Percentiles rank a stretch among this genome's conserved stretches.
These are phyloP conservation scores for Combretum micranthum DNA, from an alignment of 345 rosid species.

Conservation along the genomic window DNA sequence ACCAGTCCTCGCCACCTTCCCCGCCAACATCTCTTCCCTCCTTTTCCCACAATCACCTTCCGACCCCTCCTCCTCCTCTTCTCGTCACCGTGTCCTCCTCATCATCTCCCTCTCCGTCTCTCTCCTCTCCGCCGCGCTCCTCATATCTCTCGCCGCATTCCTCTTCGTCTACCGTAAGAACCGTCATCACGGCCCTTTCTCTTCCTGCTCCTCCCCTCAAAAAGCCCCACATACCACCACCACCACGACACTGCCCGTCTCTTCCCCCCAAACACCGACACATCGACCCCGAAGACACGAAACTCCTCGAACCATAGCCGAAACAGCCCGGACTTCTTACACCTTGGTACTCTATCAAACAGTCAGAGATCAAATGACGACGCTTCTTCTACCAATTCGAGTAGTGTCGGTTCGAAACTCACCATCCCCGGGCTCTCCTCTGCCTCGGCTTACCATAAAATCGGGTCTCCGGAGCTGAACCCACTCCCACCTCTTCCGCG, in stretches of 20 bases:
- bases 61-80: conserved; percentile 19
- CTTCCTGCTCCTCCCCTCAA: conserved; percentile 21
- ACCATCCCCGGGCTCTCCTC: not conserved
- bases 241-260: conserved; percentile 47
- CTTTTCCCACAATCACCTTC: conserved; percentile 48
- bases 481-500: conserved; percentile 89
- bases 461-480: conserved; percentile 86
- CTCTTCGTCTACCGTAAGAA: conserved; percentile 39
- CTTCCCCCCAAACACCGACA: conserved; percentile 3
- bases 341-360: conserved; percentile 71
- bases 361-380: conserved; percentile 26
- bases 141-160: conserved; percentile 32
- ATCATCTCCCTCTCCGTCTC: conserved; percentile 48
- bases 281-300: too few relatives aligned
- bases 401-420: not conserved
- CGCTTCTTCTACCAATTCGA: not conserved
- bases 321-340: conserved; percentile 43
- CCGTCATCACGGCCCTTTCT: conserved; percentile 13
- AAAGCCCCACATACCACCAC: conserved; percentile 28
- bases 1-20: conserved; percentile 53
- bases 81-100: conserved; percentile 20
- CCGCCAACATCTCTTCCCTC: conserved; percentile 85
- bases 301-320: too few relatives aligned
- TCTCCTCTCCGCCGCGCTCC: conserved; percentile 42
- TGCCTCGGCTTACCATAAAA: conserved; percentile 32